A percentile compares a stretch with the other conserved stretches of the same genome.
These are phyloP conservation scores for Cutaneotrichosporon sp. DNA, from an alignment of 1,284 basidiomycete species.

Conservation along the genomic window DNA sequence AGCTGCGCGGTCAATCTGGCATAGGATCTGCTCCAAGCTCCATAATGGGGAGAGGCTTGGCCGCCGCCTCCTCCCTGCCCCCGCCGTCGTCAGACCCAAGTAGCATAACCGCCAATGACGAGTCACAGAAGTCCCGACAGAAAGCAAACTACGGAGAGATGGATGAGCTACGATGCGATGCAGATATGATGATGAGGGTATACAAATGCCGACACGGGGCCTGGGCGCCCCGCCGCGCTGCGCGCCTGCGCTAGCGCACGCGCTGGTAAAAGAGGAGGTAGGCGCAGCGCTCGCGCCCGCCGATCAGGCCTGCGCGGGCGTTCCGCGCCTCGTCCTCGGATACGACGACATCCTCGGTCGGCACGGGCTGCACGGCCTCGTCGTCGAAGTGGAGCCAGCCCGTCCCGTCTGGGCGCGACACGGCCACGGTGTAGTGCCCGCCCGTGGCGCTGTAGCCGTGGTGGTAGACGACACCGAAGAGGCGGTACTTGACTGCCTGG, in stretches of 20 bases:
- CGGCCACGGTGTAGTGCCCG: constrained; percentile 94
- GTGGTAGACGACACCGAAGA: constrained; percentile 93
- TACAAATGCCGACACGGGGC: not conserved
- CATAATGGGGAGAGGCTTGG: no score
- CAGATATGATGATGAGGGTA: constrained; percentile 2
- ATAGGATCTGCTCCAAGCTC: no score
- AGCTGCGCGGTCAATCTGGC: no score
- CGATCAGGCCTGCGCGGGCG: constrained; percentile 61
- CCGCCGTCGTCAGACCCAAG: not conserved
- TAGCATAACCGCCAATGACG: not conserved
- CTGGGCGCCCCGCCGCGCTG: not conserved
- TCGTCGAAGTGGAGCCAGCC: constrained; percentile 94
- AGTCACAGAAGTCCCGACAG: not conserved
- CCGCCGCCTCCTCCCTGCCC: no score
- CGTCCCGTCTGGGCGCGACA: constrained; percentile 66
- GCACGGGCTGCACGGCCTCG: constrained; percentile 76
- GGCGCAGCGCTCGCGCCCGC: constrained; percentile 59
- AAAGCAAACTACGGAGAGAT: not conserved
- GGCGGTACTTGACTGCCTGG: constrained; percentile 67
- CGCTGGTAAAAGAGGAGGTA: constrained; percentile 83
- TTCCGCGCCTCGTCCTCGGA: constrained; percentile 47
- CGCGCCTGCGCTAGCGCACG: constrained; percentile 25
- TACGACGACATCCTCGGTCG: constrained; percentile 76
- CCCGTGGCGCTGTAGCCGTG: constrained; percentile 88
- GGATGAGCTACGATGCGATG: not conserved